Base-by-base conservation (phyloP, 2,329 filamentous ascomycete genomes). In the Alternaria gaisen region DNA sequence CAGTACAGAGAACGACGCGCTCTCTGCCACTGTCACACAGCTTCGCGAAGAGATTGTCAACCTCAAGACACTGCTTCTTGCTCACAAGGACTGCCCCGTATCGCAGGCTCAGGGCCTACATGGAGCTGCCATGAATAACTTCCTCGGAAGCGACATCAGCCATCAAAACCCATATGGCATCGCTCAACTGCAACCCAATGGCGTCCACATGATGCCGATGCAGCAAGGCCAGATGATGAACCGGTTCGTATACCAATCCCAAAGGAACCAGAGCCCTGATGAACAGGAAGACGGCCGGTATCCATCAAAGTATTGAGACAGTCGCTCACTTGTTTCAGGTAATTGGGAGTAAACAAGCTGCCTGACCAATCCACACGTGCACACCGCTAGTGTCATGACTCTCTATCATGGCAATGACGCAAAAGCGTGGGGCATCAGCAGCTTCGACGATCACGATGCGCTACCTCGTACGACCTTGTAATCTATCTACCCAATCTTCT, bases 81-180 rank as follows among this genome's bases (percentile, higher is more conserved):
- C 94, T 0, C 95, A 99, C 80, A 98, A 98, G 77, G 94, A 98
- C 77, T 98, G 95, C 70, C 93, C 94, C 0, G 91, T 98, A 8
- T 93, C 93, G 3, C 92, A 96, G 76, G 90, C 92, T 46, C 94
- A 97, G 78, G 91, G 91, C 4, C 82, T 95, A 36, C 80, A 79
- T 30, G 81, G 82, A 38, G 77, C 81, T 72, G 80, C 80, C 12
- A 84, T 84, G 80, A 82, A 83, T 65, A 80, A 80, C 66, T 82
- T 84, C 70, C 81, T 82, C 28, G 82, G 82, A 41, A 76, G 77
- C 57, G 80, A 82, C 56, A 72, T 79, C 38, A 80, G 80, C 57
- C 78, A 81, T 52, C 79, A 80, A 47, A 83, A 84, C 51, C 82
- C 82, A 2, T 84, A 84, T 62, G 82, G 82, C 44, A 83, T 84